Percentiles rank a stretch among this genome's conserved stretches.
Conservation (phyloP, 345 rosid genomes). For the Citrus australasica region DNA sequence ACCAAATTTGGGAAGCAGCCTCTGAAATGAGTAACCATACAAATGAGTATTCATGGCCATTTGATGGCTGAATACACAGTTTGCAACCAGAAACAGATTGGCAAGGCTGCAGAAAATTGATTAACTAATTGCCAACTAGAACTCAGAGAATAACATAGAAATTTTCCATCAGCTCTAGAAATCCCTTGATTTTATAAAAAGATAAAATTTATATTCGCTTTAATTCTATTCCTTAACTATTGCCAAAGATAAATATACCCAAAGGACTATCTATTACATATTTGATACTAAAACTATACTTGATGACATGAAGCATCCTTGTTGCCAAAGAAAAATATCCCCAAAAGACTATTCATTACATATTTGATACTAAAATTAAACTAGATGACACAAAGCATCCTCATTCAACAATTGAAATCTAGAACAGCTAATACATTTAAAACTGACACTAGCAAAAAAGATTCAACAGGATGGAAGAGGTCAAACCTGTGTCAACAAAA, state of each 20-base stretch:
- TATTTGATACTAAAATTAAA: not conserved
- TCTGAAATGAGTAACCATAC: not conserved
- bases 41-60: not conserved
- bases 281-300: not conserved
- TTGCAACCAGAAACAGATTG: not conserved
- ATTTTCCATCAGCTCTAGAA: not conserved
- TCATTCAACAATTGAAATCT: not conserved
- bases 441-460: not conserved
- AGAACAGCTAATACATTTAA: not conserved
- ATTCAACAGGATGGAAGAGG: slow-evolving; percentile 8
- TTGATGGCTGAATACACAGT: not conserved
- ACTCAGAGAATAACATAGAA: not conserved
- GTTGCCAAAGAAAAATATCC: not conserved
- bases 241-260: not conserved
- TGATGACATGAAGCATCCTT: not conserved
- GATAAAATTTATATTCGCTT: not conserved
- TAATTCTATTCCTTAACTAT: not conserved
- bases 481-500: slow-evolving; percentile 91
- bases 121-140: not conserved
- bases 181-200: not conserved
- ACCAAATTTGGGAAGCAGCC: not conserved
- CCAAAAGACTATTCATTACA: not conserved
- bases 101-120: not conserved
- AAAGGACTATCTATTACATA: not conserved
- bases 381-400: not conserved